Evolutionary conservation across 2,329 filamentous ascomycete species (phyloP), one percentile per base, ranked within the genome.

Genomic region (Coccinonectria pachysandricola): DNA sequence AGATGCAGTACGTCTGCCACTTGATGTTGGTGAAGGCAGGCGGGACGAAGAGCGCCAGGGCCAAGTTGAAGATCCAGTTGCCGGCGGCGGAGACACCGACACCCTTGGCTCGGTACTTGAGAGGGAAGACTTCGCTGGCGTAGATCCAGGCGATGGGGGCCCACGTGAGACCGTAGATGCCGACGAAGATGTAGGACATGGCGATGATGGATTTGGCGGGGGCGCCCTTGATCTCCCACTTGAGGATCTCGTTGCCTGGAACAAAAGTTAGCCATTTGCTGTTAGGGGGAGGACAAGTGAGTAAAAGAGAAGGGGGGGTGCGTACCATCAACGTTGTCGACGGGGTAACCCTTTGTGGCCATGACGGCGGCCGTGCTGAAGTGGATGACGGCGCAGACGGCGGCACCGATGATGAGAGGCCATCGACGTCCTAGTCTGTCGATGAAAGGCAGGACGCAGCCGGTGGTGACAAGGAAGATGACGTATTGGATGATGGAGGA

Each of bases 131-230:
- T 49, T 80, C 75, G 10, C 71, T 68, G 0, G 70, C 68, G 39
- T 80, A 79, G 24, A 62, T 63, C 57, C 59, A 65, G 26, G 58
- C 61, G 4, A 62, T 57, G 1, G 64, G 65, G n/a, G 62, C 63
- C 60, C 59, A 63, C 9, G 61, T 64, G 8, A 48, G 31, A 7
- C 44, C 44, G 16, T 48, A 52, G 7, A 59, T 37, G 5, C 49
- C 56, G 5, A 60, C 55, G 26, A 62, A 58, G 41, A 56, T 63
- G 36, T 69, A 71, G 2, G 58, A 61, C 21, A 60, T 55, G 1
- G 66, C 60, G 26, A 71, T 68, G 17, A 71, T 59, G 3, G 52
- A 62, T 39, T 65, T 66, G 7, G 62, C 63, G 0, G 63, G 46
- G 1, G 52, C 40, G 3, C 64, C 64, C 1, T 45, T 37, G 12